Conservation (phyloP, 345 rosid genomes). For the Limnanthes douglasii region DNA sequence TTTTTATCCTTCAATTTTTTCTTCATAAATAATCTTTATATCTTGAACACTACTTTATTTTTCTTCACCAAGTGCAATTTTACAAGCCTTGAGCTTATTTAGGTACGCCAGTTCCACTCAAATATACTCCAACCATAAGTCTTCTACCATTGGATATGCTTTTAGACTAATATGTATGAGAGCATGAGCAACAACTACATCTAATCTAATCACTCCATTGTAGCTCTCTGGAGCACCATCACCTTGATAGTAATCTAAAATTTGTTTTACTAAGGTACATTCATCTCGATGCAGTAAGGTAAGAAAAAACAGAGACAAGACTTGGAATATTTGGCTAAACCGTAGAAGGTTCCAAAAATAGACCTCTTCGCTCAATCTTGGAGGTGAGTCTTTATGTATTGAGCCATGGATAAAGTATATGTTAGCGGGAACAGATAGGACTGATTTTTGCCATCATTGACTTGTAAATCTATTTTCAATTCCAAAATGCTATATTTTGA, state of each 20-base stretch:
- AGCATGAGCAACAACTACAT: too few relatives aligned
- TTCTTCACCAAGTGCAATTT: too few relatives aligned
- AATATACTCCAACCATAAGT: too few relatives aligned
- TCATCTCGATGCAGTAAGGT: conserved; percentile 37
- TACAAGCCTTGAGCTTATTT: too few relatives aligned
- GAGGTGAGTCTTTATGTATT: conserved; percentile 29
- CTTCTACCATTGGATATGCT: too few relatives aligned
- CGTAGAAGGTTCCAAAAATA: conserved; percentile 22
- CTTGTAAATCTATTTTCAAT: conserved; percentile 16
- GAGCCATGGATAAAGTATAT: conserved; percentile 23
- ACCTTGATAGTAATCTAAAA: conserved; percentile 15
- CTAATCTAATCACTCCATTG: too few relatives aligned
- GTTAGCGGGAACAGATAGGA: conserved; percentile 14
- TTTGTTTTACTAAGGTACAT: conserved; percentile 44
- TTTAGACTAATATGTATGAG: too few relatives aligned
- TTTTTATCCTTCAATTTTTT: too few relatives aligned
- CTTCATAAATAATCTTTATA: too few relatives aligned
- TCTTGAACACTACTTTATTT: too few relatives aligned
- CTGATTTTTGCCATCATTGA: conserved; percentile 22
- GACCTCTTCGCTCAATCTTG: conserved; percentile 33
- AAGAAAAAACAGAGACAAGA: conserved; percentile 84
- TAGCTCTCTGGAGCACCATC: conserved; percentile 16
- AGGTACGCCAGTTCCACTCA: too few relatives aligned
- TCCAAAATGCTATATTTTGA: conserved; percentile 30
- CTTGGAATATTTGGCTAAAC: conserved; percentile 56